Percentiles rank a stretch among this genome's conserved stretches.
Conservation (phyloP, 805 yeast species). For the Metschnikowia rubicola region DNA sequence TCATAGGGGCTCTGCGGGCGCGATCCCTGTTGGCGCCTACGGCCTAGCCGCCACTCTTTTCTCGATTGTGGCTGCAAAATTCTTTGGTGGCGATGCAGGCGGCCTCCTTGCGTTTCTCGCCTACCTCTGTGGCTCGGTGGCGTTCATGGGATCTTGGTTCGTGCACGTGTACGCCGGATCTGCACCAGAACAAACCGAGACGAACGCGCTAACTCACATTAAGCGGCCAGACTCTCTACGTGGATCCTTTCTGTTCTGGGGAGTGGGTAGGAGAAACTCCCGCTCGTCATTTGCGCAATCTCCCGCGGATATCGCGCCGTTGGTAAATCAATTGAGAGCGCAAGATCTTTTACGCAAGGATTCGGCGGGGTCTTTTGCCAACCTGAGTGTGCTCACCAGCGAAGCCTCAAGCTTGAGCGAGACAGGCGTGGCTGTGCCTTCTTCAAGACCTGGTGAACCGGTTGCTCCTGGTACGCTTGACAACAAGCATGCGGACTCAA, state of each 20-base stretch:
- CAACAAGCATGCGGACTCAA: background rate
- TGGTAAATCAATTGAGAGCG: conserved; percentile 4
- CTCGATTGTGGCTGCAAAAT: conserved; percentile 52
- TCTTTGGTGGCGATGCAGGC: conserved; percentile 51
- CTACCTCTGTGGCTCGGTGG: conserved; percentile 45
- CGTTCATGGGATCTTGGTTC: conserved; percentile 45
- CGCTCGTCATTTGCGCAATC: conserved; percentile 10
- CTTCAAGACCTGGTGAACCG: background rate
- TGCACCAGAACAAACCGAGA: background rate
- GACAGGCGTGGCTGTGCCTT: background rate
- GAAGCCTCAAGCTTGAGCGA: conserved; percentile 13
- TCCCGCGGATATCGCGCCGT: conserved; percentile 10
- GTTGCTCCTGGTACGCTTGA: background rate
- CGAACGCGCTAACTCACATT: background rate
- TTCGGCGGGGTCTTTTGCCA: conserved; percentile 4
- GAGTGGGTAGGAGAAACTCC: conserved; percentile 32
- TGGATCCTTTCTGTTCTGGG: conserved; percentile 42
- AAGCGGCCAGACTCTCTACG: conserved; percentile 14
- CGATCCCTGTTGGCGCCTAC: conserved; percentile 63
- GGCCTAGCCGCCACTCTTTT: conserved; percentile 70
- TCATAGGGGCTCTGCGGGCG: conserved; percentile 67
- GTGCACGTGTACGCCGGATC: conserved; percentile 31
- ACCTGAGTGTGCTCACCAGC: conserved; percentile 9
- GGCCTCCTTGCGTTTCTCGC: conserved; percentile 56
- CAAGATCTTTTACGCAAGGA: conserved; percentile 6